Evolutionary conservation across 2,329 filamentous ascomycete species (phyloP).

Genomic region (Fusarium graminum): DNA sequence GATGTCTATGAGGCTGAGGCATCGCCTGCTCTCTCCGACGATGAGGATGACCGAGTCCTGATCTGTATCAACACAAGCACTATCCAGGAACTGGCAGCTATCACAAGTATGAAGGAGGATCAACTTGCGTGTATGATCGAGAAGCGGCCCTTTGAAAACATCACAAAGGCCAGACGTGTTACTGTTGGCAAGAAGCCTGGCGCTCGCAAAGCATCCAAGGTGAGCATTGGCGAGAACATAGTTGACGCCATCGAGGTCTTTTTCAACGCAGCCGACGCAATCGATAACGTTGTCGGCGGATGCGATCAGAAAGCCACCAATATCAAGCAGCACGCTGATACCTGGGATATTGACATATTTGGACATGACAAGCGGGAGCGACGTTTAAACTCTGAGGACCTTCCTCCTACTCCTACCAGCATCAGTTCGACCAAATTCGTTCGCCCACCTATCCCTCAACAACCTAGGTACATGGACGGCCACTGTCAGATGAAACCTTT

Average conservation of each 20-base stretch:
- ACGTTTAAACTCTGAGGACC: slow-evolving; percentile 52
- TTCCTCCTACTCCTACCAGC: slow-evolving; percentile 60
- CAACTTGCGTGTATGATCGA: slow-evolving; percentile 77
- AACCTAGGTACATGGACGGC: slow-evolving; percentile 83
- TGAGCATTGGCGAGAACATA: slow-evolving; percentile 66
- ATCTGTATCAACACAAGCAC: slow-evolving; percentile 87
- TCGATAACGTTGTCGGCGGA: slow-evolving; percentile 82
- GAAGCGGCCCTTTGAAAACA: slow-evolving; percentile 77
- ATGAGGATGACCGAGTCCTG: slow-evolving; percentile 68
- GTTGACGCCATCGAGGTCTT: slow-evolving; percentile 74
- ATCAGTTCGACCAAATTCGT: slow-evolving; percentile 52
- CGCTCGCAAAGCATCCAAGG: slow-evolving; percentile 60
- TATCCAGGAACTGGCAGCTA: slow-evolving; percentile 81
- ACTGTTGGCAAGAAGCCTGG: slow-evolving; percentile 64
- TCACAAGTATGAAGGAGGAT: slow-evolving; percentile 79
- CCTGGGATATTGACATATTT: slow-evolving; percentile 64
- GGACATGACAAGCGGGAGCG: slow-evolving; percentile 56
- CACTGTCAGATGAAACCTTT: slow-evolving; percentile 89
- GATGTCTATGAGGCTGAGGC: slow-evolving; percentile 57
- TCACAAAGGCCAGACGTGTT: slow-evolving; percentile 76
- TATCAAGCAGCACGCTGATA: slow-evolving; percentile 61
- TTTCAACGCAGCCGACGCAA: slow-evolving; percentile 82
- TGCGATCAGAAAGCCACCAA: slow-evolving; percentile 79
- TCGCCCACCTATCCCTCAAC: slow-evolving; percentile 64
- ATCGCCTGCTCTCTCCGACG: slow-evolving; percentile 48